These are phyloP conservation scores for Aspergillus sclerotialis DNA, from an alignment of 2,329 filamentous ascomycete genomes.

Conservation along the genomic window DNA sequence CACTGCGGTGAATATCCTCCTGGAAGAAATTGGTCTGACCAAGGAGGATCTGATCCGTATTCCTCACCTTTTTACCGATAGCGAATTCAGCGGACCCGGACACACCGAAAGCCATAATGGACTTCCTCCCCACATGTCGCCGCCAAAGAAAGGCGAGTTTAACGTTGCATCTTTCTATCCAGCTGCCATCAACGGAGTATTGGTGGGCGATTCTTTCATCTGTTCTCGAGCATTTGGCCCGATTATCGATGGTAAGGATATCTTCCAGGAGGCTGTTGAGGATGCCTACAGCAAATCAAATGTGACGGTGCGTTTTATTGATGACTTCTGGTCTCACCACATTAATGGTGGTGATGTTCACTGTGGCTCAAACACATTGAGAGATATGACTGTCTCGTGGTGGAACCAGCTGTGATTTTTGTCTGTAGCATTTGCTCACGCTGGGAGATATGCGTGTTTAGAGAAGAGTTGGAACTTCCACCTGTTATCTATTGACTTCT, in stretches of 20 bases:
- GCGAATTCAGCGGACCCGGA: neutral
- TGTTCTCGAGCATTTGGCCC: conserved; percentile 14
- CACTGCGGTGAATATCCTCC: neutral
- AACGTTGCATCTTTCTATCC: conserved; percentile 1
- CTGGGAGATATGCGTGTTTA: too few species aligned
- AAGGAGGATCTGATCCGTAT: conserved; percentile 1
- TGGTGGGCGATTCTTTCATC: conserved; percentile 9
- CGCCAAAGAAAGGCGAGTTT: too few species aligned
- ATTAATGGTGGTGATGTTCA: conserved; percentile 14
- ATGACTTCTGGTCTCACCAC: conserved; percentile 17
- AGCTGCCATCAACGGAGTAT: conserved; percentile 6
- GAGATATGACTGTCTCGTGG: conserved; percentile 3
- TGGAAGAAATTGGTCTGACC: neutral
- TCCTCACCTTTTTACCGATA: neutral
- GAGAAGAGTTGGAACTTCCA: too few species aligned
- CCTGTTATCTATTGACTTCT: too few species aligned
- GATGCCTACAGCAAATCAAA: conserved; percentile 8
- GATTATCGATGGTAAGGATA: conserved; percentile 12
- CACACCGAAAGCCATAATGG: neutral
- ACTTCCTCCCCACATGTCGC: too few species aligned
- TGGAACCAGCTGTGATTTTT: too few species aligned
- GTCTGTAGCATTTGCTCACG: too few species aligned
- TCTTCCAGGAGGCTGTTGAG: conserved; percentile 7
- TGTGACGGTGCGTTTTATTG: conserved; percentile 10
- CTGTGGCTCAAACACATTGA: conserved; percentile 14